Conservation (phyloP, 768 basidiomycete genomes). For the Rhizopogon roseolus region DNA sequence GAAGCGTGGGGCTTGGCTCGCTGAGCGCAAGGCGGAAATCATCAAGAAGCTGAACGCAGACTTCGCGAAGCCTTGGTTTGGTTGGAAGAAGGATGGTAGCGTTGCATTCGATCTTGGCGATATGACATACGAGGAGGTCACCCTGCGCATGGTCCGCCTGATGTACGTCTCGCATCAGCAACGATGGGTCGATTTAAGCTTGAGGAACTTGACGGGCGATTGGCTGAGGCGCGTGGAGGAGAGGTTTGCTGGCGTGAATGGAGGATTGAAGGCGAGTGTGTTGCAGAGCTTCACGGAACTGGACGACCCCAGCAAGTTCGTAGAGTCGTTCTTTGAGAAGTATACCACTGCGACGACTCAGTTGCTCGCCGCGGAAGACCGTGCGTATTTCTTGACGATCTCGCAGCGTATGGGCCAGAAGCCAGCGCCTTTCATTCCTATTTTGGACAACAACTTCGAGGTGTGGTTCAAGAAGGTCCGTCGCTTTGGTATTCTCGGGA, state of each 20-base stretch:
- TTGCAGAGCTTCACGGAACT: constrained; percentile 80
- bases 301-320: constrained; percentile 74
- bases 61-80: constrained; percentile 97
- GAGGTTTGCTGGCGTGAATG: constrained; percentile 88
- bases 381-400: constrained; percentile 94
- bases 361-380: constrained; percentile 88
- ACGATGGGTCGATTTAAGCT: constrained; percentile 89
- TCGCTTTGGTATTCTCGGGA: background rate
- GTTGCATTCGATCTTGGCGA: constrained; percentile 85
- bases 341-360: constrained; percentile 83
- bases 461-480: constrained; percentile 99
- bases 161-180: constrained; percentile 92
- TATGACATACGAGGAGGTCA: constrained; percentile 98
- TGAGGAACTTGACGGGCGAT: constrained; percentile 93
- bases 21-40: constrained; percentile 82
- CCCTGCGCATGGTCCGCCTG: constrained; percentile 83
- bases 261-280: constrained; percentile 75
- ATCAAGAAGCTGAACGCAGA: constrained; percentile 91
- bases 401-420: constrained; percentile 96
- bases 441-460: constrained; percentile 88
- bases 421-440: constrained; percentile 96
- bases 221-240: constrained; percentile 96
- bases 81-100: constrained; percentile 87
- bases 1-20: constrained; percentile 87
- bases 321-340: constrained; percentile 77